A percentile compares a stretch with the other conserved stretches of the same genome.
These are phyloP conservation scores for Annona cherimola DNA, from an alignment of 164 flowering plant species.

Conservation along the genomic window DNA sequence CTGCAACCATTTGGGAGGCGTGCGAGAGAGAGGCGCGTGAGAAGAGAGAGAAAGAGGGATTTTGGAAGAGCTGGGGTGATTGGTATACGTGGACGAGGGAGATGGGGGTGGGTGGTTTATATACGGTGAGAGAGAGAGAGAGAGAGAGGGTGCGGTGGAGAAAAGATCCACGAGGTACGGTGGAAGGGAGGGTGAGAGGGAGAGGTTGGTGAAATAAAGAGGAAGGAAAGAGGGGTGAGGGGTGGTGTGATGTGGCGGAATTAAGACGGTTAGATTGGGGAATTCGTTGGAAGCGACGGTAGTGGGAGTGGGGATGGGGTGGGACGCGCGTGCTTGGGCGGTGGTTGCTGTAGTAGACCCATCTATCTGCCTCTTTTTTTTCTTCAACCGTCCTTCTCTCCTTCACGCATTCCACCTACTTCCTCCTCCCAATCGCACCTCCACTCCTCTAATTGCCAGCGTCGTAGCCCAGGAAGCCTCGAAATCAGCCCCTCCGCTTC, in stretches of 20 bases:
- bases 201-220: not conserved
- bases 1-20: constrained; percentile 10
- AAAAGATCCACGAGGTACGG: not conserved
- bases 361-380: not conserved
- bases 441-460: no score
- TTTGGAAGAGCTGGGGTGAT: no score
- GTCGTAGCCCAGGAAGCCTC: no score
- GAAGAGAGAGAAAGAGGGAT: not conserved
- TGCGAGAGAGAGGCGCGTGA: not conserved
- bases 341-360: constrained; percentile 1
- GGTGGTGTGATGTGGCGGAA: not conserved
- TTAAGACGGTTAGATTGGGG: constrained; percentile 4
- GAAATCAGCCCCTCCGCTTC: no score
- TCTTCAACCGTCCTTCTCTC: constrained; percentile 7
- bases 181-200: not conserved
- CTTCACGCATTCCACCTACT: constrained; percentile 3
- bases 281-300: not conserved
- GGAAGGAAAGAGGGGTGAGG: not conserved
- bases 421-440: not conserved
- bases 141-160: not conserved
- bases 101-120: not conserved
- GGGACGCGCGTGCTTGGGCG: constrained; percentile 4
- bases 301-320: not conserved
- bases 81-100: not conserved
- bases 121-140: constrained; percentile 2